Conservation (phyloP, 176 grass and related monocot genomes). For the Pharus latifolius region DNA sequence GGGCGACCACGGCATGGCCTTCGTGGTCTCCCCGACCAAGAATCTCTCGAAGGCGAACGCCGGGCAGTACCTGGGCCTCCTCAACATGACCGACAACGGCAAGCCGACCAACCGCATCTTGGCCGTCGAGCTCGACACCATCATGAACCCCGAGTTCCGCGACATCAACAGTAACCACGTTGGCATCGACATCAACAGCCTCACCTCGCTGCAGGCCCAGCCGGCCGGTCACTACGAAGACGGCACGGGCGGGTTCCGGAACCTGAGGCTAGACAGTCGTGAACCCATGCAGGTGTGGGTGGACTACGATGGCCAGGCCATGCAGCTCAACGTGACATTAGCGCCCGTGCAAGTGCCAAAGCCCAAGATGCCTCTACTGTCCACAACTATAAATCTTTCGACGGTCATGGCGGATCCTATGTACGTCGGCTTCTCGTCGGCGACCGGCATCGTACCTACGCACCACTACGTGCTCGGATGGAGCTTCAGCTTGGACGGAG, state of each 20-base stretch:
- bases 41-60: background rate
- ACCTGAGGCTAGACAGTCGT: background rate
- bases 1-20: constrained; percentile 8
- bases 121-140: constrained; percentile 29
- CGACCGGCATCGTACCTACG: background rate
- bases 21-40: constrained; percentile 9
- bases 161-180: constrained; percentile 18
- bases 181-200: background rate
- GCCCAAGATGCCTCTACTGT: background rate
- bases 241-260: background rate
- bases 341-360: background rate
- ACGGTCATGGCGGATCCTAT: background rate
- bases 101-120: background rate
- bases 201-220: background rate
- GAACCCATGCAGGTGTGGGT: constrained; percentile 19
- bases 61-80: constrained; percentile 8
- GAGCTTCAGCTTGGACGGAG: constrained; percentile 15
- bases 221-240: background rate
- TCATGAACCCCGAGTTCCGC: background rate
- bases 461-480: constrained; percentile 28
- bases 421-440: constrained; percentile 18
- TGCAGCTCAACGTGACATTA: background rate
- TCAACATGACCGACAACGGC: background rate
- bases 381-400: constrained; percentile 4
- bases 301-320: constrained; percentile 2